Conservation (phyloP, 306 rosid species). For the Corylus avellana region DNA sequence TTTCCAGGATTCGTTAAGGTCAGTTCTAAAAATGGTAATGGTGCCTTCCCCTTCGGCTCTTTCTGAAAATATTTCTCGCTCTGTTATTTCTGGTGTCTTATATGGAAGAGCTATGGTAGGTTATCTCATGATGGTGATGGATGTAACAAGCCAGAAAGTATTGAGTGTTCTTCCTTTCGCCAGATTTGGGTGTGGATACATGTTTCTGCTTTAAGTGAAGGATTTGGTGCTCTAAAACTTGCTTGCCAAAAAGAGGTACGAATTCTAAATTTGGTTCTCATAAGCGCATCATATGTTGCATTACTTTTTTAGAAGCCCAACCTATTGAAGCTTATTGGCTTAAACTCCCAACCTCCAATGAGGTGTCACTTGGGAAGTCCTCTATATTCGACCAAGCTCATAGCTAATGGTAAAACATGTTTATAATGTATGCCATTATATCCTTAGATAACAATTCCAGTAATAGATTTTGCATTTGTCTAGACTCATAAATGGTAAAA, state of each 20-base stretch:
- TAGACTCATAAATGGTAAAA: conserved; percentile 8
- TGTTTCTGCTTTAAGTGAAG: conserved; percentile 70
- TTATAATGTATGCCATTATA: neutral
- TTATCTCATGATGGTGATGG: conserved; percentile 16
- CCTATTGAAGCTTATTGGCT: neutral
- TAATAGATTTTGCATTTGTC: conserved; percentile 1
- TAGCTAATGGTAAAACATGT: neutral
- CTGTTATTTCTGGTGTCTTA: conserved; percentile 49
- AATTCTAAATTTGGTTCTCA: conserved; percentile 20
- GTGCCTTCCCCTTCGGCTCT: conserved; percentile 44
- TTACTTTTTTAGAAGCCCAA: neutral
- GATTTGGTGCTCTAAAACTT: conserved; percentile 56
- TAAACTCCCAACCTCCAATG: neutral
- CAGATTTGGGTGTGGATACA: conserved; percentile 91
- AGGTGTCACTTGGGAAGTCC: conserved; percentile 6
- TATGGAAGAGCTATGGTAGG: conserved; percentile 77
- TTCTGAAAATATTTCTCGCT: conserved; percentile 32
- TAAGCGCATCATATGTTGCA: neutral
- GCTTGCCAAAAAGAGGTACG: conserved; percentile 76
- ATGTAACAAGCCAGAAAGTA: conserved; percentile 23
- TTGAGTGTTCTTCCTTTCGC: conserved; percentile 36
- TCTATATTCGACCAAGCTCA: neutral
- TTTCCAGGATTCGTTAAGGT: conserved; percentile 57
- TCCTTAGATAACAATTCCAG: conserved; percentile 5
- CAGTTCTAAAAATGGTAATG: conserved; percentile 60